Evolutionary conservation across 768 basidiomycete genomes (phyloP), one percentile per base, ranked within the genome.

Genomic region (Boletus tomentosulus): DNA sequence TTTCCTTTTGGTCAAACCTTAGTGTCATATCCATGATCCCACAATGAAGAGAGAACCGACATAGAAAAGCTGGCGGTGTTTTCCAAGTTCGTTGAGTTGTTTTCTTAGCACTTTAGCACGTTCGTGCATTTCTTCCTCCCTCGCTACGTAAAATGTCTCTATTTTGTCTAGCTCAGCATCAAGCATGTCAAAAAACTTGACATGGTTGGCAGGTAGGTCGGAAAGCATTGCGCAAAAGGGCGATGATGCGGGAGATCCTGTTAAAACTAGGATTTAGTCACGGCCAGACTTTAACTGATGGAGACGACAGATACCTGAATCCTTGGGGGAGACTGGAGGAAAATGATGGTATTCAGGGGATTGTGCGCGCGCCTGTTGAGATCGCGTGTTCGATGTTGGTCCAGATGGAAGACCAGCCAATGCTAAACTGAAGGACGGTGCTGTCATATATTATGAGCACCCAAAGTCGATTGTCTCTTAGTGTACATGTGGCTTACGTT

Each of bases 141-240:
- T 78, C 25, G 81, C 82, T 6, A 79, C 62, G 66, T 91, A 98
- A 69, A 99, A 99, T 1, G 74, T 71, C 55, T 90, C 89, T 12
- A 98, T 83, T 68, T 96, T 97, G 22, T 86, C 83, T 3, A 98
- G 74, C 66, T 99, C 86, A 1, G 65, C 65, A 59, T 97, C 89
- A 7, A 98, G 76, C 24, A 83, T 75, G 3, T 81, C 77, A 55
- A 98, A 90, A 73, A 97, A 98, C 6, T 75, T 75, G 30, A 71
- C 64, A 63, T 95, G 87, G 24, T 78, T 71, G 0, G 82, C 75
- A 12, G 83, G 77, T 19, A 94, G 74, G 10, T 76, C 68, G 5
- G 78, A 74, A 16, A 88, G 66, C 25, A 89, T 68, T 22, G 78
- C 73, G 24, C 68, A 71, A 15, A 84, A 57, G 3, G 80, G 70